These are phyloP conservation scores for Leccinum huronense DNA, from an alignment of 1,284 basidiomycete species.

Conservation along the genomic window DNA sequence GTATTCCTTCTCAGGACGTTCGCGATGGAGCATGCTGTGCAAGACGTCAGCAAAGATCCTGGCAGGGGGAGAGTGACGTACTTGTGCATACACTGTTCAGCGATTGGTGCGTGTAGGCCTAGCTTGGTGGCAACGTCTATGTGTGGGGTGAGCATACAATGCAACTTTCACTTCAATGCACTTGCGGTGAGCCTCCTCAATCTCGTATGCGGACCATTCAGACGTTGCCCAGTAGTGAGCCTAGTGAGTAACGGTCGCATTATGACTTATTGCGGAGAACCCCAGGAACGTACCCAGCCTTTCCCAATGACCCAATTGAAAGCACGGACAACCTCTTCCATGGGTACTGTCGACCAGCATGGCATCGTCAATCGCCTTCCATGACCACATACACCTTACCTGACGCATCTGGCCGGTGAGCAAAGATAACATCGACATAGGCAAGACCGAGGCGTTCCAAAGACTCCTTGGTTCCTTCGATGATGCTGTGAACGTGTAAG, in stretches of 20 bases:
- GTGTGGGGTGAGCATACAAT: neutral
- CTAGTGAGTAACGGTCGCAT: conserved; percentile 13
- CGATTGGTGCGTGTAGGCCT: conserved; percentile 52
- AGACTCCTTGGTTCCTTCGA: conserved; percentile 60
- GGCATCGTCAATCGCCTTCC: neutral
- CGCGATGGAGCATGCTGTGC: conserved; percentile 43
- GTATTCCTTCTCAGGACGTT: conserved; percentile 59
- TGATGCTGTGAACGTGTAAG: conserved; percentile 39
- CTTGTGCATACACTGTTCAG: conserved; percentile 56
- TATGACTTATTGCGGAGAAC: neutral
- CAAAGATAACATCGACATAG: conserved; percentile 61
- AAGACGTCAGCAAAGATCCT: neutral
- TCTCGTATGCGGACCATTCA: conserved; percentile 55
- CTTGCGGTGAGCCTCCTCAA: conserved; percentile 48
- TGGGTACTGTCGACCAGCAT: conserved; percentile 24
- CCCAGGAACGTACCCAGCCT: conserved; percentile 30
- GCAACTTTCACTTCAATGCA: conserved; percentile 5
- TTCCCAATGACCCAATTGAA: conserved; percentile 42
- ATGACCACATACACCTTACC: conserved; percentile 27
- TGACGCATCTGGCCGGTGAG: conserved; percentile 51
- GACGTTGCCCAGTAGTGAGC: conserved; percentile 51
- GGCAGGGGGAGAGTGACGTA: conserved; percentile 12
- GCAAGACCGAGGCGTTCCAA: conserved; percentile 59
- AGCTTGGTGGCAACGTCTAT: conserved; percentile 50
- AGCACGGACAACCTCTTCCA: conserved; percentile 46